Conservation (phyloP, 345 rosid species). For the Brassica cretica region DNA sequence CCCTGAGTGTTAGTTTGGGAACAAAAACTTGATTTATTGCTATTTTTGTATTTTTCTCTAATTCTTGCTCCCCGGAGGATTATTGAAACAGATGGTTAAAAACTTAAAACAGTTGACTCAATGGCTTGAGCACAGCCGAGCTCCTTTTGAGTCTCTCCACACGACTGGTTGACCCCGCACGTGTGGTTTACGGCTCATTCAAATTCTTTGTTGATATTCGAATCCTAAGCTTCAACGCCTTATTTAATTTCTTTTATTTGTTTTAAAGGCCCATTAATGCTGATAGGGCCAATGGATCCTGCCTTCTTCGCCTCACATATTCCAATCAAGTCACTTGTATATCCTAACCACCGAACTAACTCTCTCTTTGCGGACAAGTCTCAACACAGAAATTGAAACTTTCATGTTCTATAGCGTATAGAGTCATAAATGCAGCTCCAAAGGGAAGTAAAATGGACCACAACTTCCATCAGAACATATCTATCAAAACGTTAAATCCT, state of each 20-base stretch:
- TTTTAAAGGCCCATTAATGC: background rate
- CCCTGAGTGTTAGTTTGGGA: no score
- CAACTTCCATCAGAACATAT: conserved; percentile 5
- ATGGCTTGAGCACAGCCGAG: conserved; percentile 74
- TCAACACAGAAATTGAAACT: background rate
- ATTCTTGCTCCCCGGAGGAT: conserved; percentile 94
- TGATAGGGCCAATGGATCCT: conserved; percentile 27
- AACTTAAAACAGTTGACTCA: conserved; percentile 38
- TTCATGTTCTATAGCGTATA: background rate
- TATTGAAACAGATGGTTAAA: conserved; percentile 70
- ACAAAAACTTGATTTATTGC: no score
- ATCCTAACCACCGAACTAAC: background rate
- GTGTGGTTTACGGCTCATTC: conserved; percentile 32
- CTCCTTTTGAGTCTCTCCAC: conserved; percentile 64
- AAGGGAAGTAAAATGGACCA: conserved; percentile 20
- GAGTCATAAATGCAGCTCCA: background rate
- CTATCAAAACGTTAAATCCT: background rate
- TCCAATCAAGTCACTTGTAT: no score
- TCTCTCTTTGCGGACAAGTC: background rate
- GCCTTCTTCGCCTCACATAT: conserved; percentile 12
- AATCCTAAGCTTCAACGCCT: background rate
- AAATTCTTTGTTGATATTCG: background rate
- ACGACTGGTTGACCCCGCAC: conserved; percentile 83
- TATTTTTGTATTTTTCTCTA: no score
- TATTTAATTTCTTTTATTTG: background rate